These are phyloP conservation scores for Fagopyrum tataricum DNA, from an alignment of 148 eudicot species.

Conservation along the genomic window DNA sequence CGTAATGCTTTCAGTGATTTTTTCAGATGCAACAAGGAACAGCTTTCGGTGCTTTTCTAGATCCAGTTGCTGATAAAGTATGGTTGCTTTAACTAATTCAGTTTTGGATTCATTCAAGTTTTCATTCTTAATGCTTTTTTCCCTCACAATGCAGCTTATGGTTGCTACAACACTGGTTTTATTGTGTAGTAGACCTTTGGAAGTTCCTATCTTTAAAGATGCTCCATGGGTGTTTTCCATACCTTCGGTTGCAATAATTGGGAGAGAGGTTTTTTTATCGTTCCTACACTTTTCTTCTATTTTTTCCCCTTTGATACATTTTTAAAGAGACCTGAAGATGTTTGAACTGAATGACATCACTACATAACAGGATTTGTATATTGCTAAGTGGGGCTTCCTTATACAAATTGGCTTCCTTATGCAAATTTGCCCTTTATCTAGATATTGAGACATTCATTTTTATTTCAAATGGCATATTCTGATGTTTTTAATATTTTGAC, in stretches of 20 bases:
- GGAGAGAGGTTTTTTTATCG: constrained; percentile 68
- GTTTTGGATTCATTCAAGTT: constrained; percentile 1
- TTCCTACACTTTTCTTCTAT: not conserved
- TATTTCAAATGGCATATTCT: not conserved
- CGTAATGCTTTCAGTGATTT: not conserved
- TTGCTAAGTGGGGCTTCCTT: not conserved
- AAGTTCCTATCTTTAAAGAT: constrained; percentile 52
- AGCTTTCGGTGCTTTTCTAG: constrained; percentile 95
- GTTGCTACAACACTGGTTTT: constrained; percentile 92
- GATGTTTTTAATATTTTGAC: not conserved
- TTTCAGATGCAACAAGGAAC: constrained; percentile 79
- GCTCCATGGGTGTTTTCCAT: constrained; percentile 76
- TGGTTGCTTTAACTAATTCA: constrained; percentile 2
- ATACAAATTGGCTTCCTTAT: not conserved
- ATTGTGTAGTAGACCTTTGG: constrained; percentile 81
- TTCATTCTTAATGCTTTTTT: constrained; percentile 17
- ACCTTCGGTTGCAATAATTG: constrained; percentile 88
- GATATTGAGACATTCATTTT: not conserved
- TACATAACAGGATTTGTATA: not conserved
- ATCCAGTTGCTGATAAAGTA: constrained; percentile 99
- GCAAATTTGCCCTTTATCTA: not conserved
- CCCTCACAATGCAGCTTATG: constrained; percentile 81
- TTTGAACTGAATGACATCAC: not conserved
- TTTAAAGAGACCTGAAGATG: not conserved
- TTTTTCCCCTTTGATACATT: not conserved